phyloP scores from a whole-genome alignment of 225 moss, liverwort and hornwort species.

The Bryoerythrophyllum caledonicum region DNA sequence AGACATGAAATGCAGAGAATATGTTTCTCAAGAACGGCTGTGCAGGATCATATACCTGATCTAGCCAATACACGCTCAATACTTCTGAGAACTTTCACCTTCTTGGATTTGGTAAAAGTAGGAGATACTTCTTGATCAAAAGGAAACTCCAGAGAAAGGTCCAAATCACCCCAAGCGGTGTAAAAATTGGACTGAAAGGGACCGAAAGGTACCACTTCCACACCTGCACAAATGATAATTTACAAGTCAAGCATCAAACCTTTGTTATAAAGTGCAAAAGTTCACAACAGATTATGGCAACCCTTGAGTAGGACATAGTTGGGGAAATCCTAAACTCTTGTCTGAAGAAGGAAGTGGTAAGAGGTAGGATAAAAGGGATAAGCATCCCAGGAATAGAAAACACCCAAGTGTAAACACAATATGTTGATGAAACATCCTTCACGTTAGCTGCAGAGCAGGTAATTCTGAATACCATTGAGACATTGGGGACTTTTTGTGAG shows the following conservation, averaged over 20 bases:
- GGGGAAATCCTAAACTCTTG: too few species aligned
- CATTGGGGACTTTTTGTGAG: too few species aligned
- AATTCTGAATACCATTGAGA: too few species aligned
- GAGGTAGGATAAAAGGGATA: too few species aligned
- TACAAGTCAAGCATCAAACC: background rate
- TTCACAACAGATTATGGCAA: conserved; percentile 14
- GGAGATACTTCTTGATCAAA: conserved; percentile 32
- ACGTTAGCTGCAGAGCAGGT: too few species aligned
- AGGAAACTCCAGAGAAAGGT: conserved; percentile 49
- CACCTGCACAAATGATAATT: conserved; percentile 30
- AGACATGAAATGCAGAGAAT: too few species aligned
- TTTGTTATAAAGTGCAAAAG: background rate
- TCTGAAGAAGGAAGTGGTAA: too few species aligned
- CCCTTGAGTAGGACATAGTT: background rate
- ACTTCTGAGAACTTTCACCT: conserved; percentile 43
- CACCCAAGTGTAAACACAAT: too few species aligned
- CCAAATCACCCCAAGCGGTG: conserved; percentile 53
- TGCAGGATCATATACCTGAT: conserved; percentile 31
- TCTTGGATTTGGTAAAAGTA: conserved; percentile 44
- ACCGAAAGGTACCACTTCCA: conserved; percentile 49
- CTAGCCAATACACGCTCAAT: conserved; percentile 44
- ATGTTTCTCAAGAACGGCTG: background rate
- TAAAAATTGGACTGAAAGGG: conserved; percentile 54
- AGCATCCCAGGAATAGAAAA: too few species aligned
- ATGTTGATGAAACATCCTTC: too few species aligned